Base-by-base conservation (phyloP, 2,329 filamentous ascomycete species). In the Talaromyces sp. region DNA sequence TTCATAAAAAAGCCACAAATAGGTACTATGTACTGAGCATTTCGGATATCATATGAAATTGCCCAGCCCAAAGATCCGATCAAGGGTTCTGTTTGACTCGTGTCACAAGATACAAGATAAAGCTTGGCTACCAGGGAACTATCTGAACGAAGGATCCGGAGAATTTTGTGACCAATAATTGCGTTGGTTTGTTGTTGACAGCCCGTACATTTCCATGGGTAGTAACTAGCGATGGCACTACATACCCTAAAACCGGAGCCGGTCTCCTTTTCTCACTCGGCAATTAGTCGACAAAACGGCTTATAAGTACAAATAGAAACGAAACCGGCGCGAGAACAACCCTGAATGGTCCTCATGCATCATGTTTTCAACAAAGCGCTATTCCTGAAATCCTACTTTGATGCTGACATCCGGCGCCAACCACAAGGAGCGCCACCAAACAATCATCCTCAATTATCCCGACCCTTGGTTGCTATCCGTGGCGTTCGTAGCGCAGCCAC, bases 401-500 rank as follows among this genome's bases (percentile, higher is more conserved):
- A 45, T 59, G 56, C 56, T 59, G 56, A 59, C 56, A 29, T 29
- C 7, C 15, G 13, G 11, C 56, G 15, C 38, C 22, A 59, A 45
- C 25, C 25, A 10, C n/a, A 38, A 13, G 34, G 34, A 27, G 34
- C 34, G 54, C 54, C n/a, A 58, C 56, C 15, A 58, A 31, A 17
- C 56, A 7, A 45, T 59, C 34, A 38, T 59, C 38, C 27, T 25
- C 36, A 59, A 59, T 19, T n/a, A 45, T 59, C 36, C 36, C 56
- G 56, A 59, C 13, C 36, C 38, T 40, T 43, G 56, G 56, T 58
- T 58, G 22, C 56, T 58, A 40, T 27, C 15, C 34, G 56, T 43
- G 36, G 36, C 56, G 56, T 59, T 31, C 36, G 36, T 43, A 38
- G 56, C 56, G 56, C 56, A 59, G 56, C 56, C 56, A 59, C 56